These are phyloP conservation scores for Isochrysis galbana DNA, from an alignment of 78 protist species.

Conservation along the genomic window DNA sequence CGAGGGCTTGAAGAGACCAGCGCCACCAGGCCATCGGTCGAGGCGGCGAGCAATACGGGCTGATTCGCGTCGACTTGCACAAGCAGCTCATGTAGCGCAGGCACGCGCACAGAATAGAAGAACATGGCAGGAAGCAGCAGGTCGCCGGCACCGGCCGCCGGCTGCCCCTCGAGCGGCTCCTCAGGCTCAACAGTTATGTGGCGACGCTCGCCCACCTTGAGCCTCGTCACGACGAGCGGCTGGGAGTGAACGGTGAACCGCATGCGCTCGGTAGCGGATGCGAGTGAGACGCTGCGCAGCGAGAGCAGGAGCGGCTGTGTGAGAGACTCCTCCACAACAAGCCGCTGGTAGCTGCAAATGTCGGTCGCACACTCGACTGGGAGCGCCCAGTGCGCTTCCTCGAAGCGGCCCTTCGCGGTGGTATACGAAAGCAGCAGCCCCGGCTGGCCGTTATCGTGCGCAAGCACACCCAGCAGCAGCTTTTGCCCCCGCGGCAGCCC, in stretches of 20 bases:
- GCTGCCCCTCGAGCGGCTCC: too few relatives aligned
- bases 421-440: background rate
- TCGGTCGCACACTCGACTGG: background rate
- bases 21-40: background rate
- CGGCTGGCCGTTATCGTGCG: slow-evolving; percentile 2
- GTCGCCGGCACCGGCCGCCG: background rate
- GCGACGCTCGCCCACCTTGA: background rate
- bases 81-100: background rate
- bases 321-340: background rate
- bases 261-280: background rate
- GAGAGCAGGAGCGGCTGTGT: background rate
- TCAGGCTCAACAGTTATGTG: background rate
- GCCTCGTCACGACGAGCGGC: background rate
- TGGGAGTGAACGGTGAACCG: slow-evolving; percentile 9
- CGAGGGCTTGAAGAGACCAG: background rate
- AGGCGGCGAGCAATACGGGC: background rate
- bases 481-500: slow-evolving; percentile 4
- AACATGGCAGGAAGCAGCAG: background rate
- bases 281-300: background rate
- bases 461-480: background rate
- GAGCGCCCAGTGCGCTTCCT: slow-evolving; percentile 14
- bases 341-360: background rate
- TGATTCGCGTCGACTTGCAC: background rate
- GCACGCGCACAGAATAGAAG: background rate
- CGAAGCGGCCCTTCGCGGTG: background rate